Base-by-base conservation (phyloP, 257 asterid species). In the Nicotiana obtusifolia region DNA sequence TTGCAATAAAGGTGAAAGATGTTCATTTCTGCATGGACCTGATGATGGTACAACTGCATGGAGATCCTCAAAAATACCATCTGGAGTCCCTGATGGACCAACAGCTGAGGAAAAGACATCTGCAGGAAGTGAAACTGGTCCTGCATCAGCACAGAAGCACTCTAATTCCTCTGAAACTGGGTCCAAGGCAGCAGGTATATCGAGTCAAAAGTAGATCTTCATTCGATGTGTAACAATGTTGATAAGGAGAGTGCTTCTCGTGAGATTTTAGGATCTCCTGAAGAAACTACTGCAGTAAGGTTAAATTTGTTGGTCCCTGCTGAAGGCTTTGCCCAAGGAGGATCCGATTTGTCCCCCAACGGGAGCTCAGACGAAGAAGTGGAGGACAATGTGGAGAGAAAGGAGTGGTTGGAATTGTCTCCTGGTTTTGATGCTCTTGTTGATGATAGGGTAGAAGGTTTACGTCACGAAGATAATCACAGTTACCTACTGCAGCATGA, bases 371-470 rank as follows among this genome's bases (percentile, higher is more conserved):
- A 82, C 20, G 78, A 85, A 65, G 81, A 83, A 73, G 52, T 67
- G 64, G 84, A 66, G 54, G 81, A 77, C 15, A 68, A 75, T 7
- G 10, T 61, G 47, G 84, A 83, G 88, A 66, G 78, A 71, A 88
- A 85, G 41, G 90, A 87, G 60, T 60, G 83, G 86, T 67, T 80
- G 81, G 90, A 87, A 60, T 83, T 88, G 19, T 81, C 88, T 78
- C 89, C 88, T 37, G 88, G 88, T 6, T 85, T 88, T 78, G 91
- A 88, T 84, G 88, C 84, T 76, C 85, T 88, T 62, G 88, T 88
- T 52, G 81, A 80, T 78, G 79, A 84, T 84, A 9, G 84, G 64
- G 56, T 87, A 17, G 85, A 82, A 68, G 87, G 82, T 10, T 75
- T 77, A 54, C 67, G 33, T 47, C 81, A 82, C 44, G 91, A 71